Base-by-base conservation (phyloP, 1,139 yeast genomes). In the Hansenula sp. region DNA sequence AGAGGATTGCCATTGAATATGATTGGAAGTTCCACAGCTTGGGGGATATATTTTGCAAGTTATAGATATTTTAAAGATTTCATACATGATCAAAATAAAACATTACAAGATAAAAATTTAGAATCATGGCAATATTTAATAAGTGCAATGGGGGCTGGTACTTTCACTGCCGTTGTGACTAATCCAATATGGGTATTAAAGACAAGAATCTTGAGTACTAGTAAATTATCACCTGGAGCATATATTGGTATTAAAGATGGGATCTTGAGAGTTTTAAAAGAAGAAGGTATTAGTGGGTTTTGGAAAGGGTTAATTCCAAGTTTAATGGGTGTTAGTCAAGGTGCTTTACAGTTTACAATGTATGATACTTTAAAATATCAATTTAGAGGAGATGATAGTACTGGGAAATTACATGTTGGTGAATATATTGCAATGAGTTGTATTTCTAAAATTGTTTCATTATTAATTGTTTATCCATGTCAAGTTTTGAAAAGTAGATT, bases 121-220 rank as follows among this genome's bases (percentile, higher is more conserved):
- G 44, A 48, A 32, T 54, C 59, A 34, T 61, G 54, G 36, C 68
- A 71, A 42, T 81, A 78, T 56, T 56, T 81, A 38, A 45, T 66
- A 4, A 67, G 84, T 41, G 84, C 88, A 2, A 71, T 79, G 39
- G 49, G 70, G 4, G 91, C 98, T 0, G 99, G 99, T 0, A 58
- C 81, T 28, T 57, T 81, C 10, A 89, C 97, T 0, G 76, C 95
- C 1, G 50, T 88, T 0, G 41, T 86, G 15, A 91, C 99, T 1
- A 93, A 90, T 61, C 99, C 99, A 0, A 76, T 93, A 6, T 89
- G 96, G 96, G 94, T 89, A 4, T 64, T 89, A 35, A 93, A 93
- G 63, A 93, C 99, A 0, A 71, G 98, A 47, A 84, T 91, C 51
- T 70, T 93, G 31, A 52, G 58, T 24, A 55, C 88, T 2, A 68